Evolutionary conservation across 139 green algal species (phyloP), one percentile per base, ranked within the genome.

Genomic region (Chlamydomonas schloesseri): DNA sequence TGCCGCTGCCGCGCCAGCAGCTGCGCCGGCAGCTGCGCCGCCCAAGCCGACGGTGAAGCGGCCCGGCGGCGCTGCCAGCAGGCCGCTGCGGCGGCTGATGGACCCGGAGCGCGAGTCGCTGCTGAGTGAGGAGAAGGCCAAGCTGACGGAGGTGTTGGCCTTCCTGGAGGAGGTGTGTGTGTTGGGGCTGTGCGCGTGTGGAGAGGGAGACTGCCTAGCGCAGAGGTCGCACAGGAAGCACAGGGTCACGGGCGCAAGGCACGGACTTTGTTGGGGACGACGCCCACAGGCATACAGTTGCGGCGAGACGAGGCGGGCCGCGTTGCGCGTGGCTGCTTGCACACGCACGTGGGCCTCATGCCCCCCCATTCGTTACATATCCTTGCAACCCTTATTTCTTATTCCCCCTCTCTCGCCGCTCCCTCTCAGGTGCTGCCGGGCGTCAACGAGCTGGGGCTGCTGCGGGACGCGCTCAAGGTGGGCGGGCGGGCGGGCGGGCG

Each of bases 381-480:
- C n/a, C n/a, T n/a, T n/a, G n/a, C n/a, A n/a, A n/a, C n/a, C n/a
- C n/a, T n/a, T n/a, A n/a, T n/a, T n/a, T n/a, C n/a, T n/a, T 29
- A 14, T 67, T 1, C 68, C 34, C 34, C 9, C 34, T 34, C 17
- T 21, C 10, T 21, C 50, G 14, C n/a, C n/a, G n/a, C n/a, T n/a
- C n/a, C n/a, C n/a, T n/a, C 47, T 1, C 80, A 86, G 80, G 57
- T 68, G 29, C 80, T 86, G 64, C 91, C 93, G 1, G 57, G 37
- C 0, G 86, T 97, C 88, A 90, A 93, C 57, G 94, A 96, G 84
- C 83, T 90, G 37, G 65, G 62, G n/a, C 80, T 96, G 71, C 78
- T 96, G 77, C 73, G 73, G 9, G 93, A 97, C 65, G 88, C 81
- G 17, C 78, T 89, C 47, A 77, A 87, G 78, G 78, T 84, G 76